Base-by-base conservation (phyloP, 2,329 filamentous ascomycete genomes). In the Fusarium sp. region DNA sequence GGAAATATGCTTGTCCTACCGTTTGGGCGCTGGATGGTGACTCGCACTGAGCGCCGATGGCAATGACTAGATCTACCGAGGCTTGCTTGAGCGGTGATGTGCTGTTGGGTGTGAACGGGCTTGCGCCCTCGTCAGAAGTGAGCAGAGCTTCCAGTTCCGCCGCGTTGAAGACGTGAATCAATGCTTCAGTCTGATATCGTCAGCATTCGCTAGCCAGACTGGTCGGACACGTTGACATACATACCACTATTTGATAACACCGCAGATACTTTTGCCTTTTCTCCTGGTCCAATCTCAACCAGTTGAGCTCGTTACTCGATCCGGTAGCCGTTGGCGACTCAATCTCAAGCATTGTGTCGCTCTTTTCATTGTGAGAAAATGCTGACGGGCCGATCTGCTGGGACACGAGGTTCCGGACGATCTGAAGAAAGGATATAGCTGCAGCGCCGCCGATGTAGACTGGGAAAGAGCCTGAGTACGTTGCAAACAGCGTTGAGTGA, bases 391-490 rank as follows among this genome's bases (percentile, higher is more conserved):
- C 68, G 13, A 70, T 70, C 19, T 70, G 67, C 1, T 71, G 64
- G 0, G 69, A 61, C 0, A 70, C 68, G 4, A 69, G 38, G 25
- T 67, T 66, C 1, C 68, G 55, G 6, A 70, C 71, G 67, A 52
- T 66, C 53, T 85, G 82, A 1, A 86, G 71, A 53, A 86, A 86
- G 0, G 84, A 85, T 13, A 87, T 71, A 0, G 81, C 79, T 1
- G 81, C 80, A 9, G 78, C 79, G n/a, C 78, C 74, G n/a, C 80
- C 78, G 43, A 82, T 75, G 45, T 79, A 83, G 0, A 83, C 78
- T 82, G 19, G 32, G 2, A 5, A 2, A 3, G 19, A 19, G 19
- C 6, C 1, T 66, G 1, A 69, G 39, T 2, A 44, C 7, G 0
- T 23, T 15, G 7, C 43, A n/a, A 1, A 1, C 1, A 27, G 23